Evolutionary conservation across 345 rosid genomes (phyloP).

Genomic region (Eucalyptus victrix): DNA sequence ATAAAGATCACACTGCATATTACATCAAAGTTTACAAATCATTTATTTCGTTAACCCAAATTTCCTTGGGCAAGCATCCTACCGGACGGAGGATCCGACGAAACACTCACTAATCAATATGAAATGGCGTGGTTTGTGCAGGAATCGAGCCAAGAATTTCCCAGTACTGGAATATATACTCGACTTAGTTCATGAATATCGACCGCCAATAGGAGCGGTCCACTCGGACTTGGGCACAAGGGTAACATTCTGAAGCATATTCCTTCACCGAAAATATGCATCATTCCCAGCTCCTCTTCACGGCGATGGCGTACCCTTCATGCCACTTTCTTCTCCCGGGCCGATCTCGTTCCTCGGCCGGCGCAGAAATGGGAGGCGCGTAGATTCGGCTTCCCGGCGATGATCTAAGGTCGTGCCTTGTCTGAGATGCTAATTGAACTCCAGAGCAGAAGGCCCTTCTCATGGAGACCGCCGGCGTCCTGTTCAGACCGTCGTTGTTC

Average conservation of each 20-base stretch:
- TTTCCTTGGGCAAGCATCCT: not conserved
- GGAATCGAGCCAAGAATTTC: not conserved
- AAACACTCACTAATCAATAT: not conserved
- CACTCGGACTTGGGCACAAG: not conserved
- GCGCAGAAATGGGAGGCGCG: not conserved
- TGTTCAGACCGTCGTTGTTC: not conserved
- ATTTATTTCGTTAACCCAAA: too few relatives aligned
- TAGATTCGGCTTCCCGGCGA: not conserved
- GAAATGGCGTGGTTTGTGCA: not conserved
- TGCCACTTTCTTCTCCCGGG: not conserved
- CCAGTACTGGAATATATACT: not conserved
- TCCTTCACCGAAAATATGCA: not conserved
- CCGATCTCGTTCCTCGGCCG: not conserved
- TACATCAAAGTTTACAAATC: rapidly evolving
- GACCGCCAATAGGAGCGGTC: not conserved
- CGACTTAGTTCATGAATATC: not conserved
- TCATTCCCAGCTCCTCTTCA: not conserved
- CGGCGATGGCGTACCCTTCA: not conserved
- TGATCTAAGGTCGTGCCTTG: not conserved
- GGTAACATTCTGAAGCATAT: not conserved
- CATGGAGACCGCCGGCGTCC: not conserved
- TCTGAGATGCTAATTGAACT: not conserved
- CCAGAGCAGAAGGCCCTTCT: not conserved
- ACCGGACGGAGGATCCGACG: not conserved
- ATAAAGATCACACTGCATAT: rapidly evolving